Conservation (phyloP, 495 filamentous ascomycete genomes). For the Penicillium coffeae region DNA sequence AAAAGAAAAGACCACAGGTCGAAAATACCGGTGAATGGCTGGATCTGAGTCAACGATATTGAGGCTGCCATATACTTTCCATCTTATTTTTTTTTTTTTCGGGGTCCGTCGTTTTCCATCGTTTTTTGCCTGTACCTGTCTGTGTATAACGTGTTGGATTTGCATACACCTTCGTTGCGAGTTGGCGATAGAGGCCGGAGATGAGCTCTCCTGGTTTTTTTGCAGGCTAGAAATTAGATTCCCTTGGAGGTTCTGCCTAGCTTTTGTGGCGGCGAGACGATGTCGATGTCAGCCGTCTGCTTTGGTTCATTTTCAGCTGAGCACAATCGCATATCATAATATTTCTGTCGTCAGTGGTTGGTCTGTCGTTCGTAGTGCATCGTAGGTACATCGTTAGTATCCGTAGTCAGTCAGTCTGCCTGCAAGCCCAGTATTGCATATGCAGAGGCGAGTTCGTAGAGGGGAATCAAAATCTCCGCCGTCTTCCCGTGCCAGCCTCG, state of each 20-base stretch:
- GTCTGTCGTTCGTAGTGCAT: too few species aligned
- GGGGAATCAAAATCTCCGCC: too few species aligned
- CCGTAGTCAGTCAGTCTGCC: too few species aligned
- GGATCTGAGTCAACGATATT: too few species aligned
- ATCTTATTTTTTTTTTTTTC: neutral
- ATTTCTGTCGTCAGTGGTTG: neutral
- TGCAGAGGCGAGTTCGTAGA: too few species aligned
- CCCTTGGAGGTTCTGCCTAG: neutral
- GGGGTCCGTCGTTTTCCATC: neutral
- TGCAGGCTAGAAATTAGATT: neutral
- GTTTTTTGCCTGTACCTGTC: neutral
- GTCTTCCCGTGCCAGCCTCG: too few species aligned
- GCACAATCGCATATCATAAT: neutral
- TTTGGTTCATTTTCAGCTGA: neutral
- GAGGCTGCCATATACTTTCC: neutral
- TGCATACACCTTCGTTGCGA: slow-evolving; percentile 3
- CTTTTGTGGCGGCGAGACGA: too few species aligned
- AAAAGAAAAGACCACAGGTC: too few species aligned
- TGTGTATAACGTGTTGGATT: neutral
- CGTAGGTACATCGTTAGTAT: too few species aligned
- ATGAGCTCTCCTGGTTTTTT: neutral
- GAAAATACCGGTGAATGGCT: too few species aligned
- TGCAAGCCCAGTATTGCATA: too few species aligned
- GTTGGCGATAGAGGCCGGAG: neutral
- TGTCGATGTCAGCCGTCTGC: too few species aligned